Evolutionary conservation across 345 rosid genomes (phyloP), one percentile per base, ranked within the genome.

Genomic region (Ricinus communis): DNA sequence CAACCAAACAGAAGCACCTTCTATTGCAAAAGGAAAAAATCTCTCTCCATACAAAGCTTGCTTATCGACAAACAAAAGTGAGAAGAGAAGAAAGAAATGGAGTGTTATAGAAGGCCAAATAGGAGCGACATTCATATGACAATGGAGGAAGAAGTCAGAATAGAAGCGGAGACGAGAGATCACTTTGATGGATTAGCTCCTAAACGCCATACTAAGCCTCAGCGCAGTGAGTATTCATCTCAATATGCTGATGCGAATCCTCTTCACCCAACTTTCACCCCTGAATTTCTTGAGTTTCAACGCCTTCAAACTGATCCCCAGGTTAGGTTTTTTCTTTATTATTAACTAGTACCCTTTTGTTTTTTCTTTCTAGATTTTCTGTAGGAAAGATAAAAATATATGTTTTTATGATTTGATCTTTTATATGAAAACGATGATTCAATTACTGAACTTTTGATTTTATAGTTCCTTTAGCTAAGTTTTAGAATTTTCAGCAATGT

Each of bases 121-220:
- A 74, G 89, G 71, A 88, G 93, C 24, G 91, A 88, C 67, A 45
- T 47, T 56, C 93, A 86, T 28, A 55, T 84, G 30, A 75, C 88
- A 5, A 57, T 12, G 24, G 89, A 85, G 25, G 87, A 88, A 70
- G 88, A 84, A 66, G 83, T 79, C 0, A 81, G 76, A 54, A 11
- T 72, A 0, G 82, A 85, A 78, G 81, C 68, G 31, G 65, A 76
- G 25, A 78, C 89, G 0, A 82, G 81, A 71, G 77, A 75, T 0
- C 61, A 83, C 76, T 89, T 86, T 25, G 85, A 89, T 12, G 82
- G 71, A 0, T 67, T 81, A 11, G 89, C 87, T 64, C 87, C 88
- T 0, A 73, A 79, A 58, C 88, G 87, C 22, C 94, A 89, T 40
- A 61, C 84, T 8, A 89, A 89, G 86, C 94, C 91, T 61, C 88